phyloP scores from a whole-genome alignment of 2,329 filamentous ascomycete species.

The Fonsecaea pedrosoi region DNA sequence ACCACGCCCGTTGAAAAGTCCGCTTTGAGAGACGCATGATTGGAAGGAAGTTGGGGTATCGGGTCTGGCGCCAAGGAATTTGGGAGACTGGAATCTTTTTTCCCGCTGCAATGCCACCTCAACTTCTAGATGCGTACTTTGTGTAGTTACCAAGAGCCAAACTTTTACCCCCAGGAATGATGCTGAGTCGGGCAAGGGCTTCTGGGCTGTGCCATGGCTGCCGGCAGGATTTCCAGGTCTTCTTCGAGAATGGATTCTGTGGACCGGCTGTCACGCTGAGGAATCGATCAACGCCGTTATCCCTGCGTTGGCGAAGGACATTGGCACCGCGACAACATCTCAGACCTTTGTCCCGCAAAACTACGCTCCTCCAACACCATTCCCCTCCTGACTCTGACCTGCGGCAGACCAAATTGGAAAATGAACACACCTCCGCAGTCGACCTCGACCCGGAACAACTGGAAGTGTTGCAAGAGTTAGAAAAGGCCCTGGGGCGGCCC shows the following conservation, averaged over 20 bases:
- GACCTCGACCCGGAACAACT: constrained; percentile 23
- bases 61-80: constrained; percentile 2
- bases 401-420: not conserved
- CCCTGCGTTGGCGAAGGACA: constrained; percentile 26
- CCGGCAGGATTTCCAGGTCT: constrained; percentile 44
- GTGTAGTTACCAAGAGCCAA: too few species aligned
- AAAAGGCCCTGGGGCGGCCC: constrained; percentile 31
- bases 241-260: constrained; percentile 47
- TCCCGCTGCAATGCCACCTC: not conserved
- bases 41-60: not conserved
- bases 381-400: not conserved
- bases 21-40: constrained; percentile 1
- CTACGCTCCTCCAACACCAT: constrained; percentile 10
- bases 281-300: constrained; percentile 17
- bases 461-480: constrained; percentile 30
- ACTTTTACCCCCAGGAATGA: constrained; percentile 9
- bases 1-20: not conserved
- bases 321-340: constrained; percentile 20
- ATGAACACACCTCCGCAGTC: not conserved
- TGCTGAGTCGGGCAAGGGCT: constrained; percentile 28
- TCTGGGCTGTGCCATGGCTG: constrained; percentile 44
- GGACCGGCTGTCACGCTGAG: constrained; percentile 26
- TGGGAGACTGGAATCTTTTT: not conserved
- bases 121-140: not conserved
- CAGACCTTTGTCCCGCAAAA: constrained; percentile 17